phyloP scores from a whole-genome alignment of 2,329 filamentous ascomycete species.

The Aspergillus nomiae region DNA sequence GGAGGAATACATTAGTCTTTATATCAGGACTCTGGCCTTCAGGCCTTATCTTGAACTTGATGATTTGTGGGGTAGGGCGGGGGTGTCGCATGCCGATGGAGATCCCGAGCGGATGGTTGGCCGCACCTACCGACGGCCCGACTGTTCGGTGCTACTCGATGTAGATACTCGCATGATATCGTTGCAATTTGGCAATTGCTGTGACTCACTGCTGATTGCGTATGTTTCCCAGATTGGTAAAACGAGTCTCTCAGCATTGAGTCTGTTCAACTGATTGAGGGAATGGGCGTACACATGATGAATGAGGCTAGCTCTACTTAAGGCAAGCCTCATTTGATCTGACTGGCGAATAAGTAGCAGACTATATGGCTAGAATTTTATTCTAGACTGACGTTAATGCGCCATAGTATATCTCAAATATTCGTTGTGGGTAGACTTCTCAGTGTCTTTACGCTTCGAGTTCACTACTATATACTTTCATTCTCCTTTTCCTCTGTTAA shows the following conservation, averaged over 20 bases:
- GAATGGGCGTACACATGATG: not conserved
- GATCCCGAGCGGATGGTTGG: conserved; percentile 35
- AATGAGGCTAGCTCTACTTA: not conserved
- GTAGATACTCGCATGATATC: not conserved
- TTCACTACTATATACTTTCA: not conserved
- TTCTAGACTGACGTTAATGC: not conserved
- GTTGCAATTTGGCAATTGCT: not conserved
- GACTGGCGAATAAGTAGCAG: not conserved
- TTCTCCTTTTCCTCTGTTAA: not conserved
- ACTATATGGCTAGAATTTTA: not conserved
- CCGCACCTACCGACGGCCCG: conserved; percentile 14
- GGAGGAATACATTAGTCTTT: not conserved
- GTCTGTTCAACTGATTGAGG: not conserved
- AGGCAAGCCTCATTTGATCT: not conserved
- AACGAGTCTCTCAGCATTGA: not conserved
- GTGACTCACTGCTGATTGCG: too few relatives aligned
- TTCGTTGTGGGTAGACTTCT: not conserved
- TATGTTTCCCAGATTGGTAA: not conserved
- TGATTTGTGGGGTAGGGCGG: conserved; percentile 21
- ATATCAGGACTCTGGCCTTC: not conserved
- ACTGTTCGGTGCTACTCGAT: not conserved
- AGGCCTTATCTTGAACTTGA: conserved; percentile 14
- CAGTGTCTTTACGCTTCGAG: not conserved
- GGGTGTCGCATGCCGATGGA: conserved; percentile 32
- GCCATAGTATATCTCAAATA: not conserved